Percentiles rank a stretch among this genome's conserved stretches.
phyloP scores from a whole-genome alignment of 208 protist species.

The Trypanosoma brucei region DNA sequence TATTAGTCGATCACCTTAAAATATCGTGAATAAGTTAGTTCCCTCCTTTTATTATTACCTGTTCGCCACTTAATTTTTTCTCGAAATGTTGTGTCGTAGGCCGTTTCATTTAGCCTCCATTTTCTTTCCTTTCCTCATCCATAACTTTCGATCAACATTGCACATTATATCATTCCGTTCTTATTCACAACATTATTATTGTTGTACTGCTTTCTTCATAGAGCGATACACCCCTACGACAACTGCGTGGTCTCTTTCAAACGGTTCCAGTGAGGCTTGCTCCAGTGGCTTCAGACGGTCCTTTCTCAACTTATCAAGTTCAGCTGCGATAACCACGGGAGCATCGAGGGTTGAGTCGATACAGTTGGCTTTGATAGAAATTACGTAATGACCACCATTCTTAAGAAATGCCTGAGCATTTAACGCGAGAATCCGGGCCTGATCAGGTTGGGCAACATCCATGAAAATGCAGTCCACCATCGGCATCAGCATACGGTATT shows the following conservation, averaged over 20 bases:
- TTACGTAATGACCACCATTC: constrained; percentile 99
- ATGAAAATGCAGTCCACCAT: constrained; percentile 99
- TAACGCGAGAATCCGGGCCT: constrained; percentile 99
- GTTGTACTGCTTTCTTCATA: constrained; percentile 53
- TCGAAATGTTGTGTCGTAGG: too few relatives aligned
- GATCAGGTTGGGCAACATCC: constrained; percentile 99
- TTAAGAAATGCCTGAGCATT: constrained; percentile 99
- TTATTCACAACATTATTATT: constrained; percentile 12
- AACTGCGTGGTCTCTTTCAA: constrained; percentile 99
- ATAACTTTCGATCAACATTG: too few relatives aligned
- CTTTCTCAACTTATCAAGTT: constrained; percentile 97
- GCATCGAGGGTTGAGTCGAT: constrained; percentile 99
- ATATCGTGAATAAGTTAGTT: too few relatives aligned
- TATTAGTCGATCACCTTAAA: too few relatives aligned
- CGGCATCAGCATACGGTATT: constrained; percentile 98
- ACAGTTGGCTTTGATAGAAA: constrained; percentile 99
- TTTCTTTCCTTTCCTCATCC: too few relatives aligned
- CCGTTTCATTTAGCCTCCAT: too few relatives aligned
- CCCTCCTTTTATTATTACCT: constrained; percentile 2
- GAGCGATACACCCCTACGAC: constrained; percentile 92
- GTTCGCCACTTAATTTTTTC: constrained; percentile 8
- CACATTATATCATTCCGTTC: too few relatives aligned
- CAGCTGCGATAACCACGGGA: constrained; percentile 96
- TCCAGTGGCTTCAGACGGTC: constrained; percentile 97
- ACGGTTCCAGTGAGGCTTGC: constrained; percentile 98